Conservation (phyloP, 306 rosid genomes). For the Cucumis sativus region DNA sequence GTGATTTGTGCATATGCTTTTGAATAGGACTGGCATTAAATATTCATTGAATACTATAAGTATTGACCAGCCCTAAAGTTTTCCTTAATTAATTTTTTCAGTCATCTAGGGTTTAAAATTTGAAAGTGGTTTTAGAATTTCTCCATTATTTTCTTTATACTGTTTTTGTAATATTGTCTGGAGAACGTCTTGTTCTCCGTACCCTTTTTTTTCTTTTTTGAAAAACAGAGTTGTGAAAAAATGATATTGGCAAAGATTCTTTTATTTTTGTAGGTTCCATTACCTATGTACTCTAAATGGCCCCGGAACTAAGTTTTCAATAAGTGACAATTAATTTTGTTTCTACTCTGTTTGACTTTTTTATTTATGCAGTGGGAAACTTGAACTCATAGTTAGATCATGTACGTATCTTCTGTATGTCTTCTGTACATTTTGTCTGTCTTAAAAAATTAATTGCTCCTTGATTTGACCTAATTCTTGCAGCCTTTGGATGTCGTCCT, state of each 20-base stretch:
- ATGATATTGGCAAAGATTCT: no score
- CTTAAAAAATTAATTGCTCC: background rate
- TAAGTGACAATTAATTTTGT: background rate
- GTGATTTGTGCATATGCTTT: background rate
- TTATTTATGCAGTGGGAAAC: background rate
- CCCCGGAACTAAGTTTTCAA: background rate
- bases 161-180: background rate
- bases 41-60: background rate
- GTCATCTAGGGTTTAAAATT: background rate
- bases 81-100: background rate
- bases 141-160: background rate
- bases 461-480: constrained; percentile 13
- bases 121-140: background rate
- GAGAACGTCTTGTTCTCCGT: background rate
- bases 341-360: background rate
- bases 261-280: background rate
- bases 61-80: background rate
- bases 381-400: background rate
- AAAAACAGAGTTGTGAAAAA: no score
- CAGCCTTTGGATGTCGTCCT: constrained; percentile 97
- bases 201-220: no score
- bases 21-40: background rate
- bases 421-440: background rate
- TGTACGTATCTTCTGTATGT: background rate
- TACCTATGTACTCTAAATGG: background rate